Base-by-base conservation (phyloP, 768 basidiomycete genomes). In the Leccinum fibrillosum region DNA sequence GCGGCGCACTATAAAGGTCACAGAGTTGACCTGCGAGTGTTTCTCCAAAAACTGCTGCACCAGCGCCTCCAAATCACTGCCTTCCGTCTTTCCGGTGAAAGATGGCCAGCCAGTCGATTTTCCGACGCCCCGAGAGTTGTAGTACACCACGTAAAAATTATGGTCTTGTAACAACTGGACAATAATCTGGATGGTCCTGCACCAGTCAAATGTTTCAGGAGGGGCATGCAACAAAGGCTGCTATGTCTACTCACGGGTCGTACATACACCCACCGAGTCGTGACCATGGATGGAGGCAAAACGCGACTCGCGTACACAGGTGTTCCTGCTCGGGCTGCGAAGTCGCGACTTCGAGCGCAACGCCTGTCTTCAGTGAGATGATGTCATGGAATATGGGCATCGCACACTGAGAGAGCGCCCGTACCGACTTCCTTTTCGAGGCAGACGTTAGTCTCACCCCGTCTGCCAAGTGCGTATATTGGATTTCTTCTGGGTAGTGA, bases 281-380 rank as follows among this genome's bases (percentile, higher is more conserved):
- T n/a, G 88, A 86, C 90, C 90, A 93, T 6, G 92, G 92, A 63
- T 93, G 91, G 11, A 89, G 74, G 63, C 85, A 85, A n/a, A 93
- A 72, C 0, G 85, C 90, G 6, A 88, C 69, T 60, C 82, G 85
- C 28, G 72, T 77, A 7, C 60, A 62, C 10, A 23, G 47, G 11
- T 50, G 19, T 17, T 49, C 57, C 21, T 63, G 62, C 11, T 32
- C 12, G 7, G 80, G 77, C 17, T 59, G 62, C 44, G 71, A 68
- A 1, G 75, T 56, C 17, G 75, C 73, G 34, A 76, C 71, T 66
- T 83, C 75, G n/a, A 85, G 69, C 19, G 75, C 65, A 19, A 80
- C 71, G 6, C 78, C 79, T 23, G 80, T 78, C 35, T 70, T 68
- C 28, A 77, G 60, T 3, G 45, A 21, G 21, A n/a, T 39, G 37